phyloP scores from a whole-genome alignment of 2,329 filamentous ascomycete genomes.

The Eutypa lata region DNA sequence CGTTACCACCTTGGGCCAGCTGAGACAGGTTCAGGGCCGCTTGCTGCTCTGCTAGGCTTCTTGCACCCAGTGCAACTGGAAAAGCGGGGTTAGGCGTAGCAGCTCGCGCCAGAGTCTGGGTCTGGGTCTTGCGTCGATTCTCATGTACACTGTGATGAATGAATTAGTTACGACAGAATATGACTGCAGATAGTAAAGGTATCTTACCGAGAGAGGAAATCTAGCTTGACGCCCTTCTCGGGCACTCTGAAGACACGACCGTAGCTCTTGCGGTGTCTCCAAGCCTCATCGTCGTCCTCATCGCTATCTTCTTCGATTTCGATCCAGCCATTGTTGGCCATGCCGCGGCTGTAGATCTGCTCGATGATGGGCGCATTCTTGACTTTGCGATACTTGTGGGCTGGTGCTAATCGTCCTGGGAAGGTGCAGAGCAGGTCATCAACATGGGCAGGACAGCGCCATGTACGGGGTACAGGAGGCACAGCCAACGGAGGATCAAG shows the following conservation, averaged over 20 bases:
- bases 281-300: constrained; percentile 50
- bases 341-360: constrained; percentile 58
- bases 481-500: constrained; percentile 78
- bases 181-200: not conserved
- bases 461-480: constrained; percentile 72
- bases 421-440: constrained; percentile 68
- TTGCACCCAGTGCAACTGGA: constrained; percentile 35
- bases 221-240: constrained; percentile 62
- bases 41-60: constrained; percentile 61
- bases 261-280: constrained; percentile 57
- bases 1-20: constrained; percentile 48
- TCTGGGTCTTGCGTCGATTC: constrained; percentile 21
- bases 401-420: constrained; percentile 53
- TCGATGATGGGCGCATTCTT: constrained; percentile 51
- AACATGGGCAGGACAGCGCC: constrained; percentile 85
- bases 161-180: constrained; percentile 8
- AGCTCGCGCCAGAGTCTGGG: constrained; percentile 10
- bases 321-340: constrained; percentile 68
- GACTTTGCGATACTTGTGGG: constrained; percentile 60
- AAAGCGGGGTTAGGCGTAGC: constrained; percentile 16
- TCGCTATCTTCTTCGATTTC: constrained; percentile 63
- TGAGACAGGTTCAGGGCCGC: constrained; percentile 62
- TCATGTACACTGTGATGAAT: constrained; percentile 25
- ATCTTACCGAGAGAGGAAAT: constrained; percentile 67
- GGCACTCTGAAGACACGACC: constrained; percentile 65